Evolutionary conservation across 805 yeast species (phyloP).

Genomic region (Ogataea dorogensis): DNA sequence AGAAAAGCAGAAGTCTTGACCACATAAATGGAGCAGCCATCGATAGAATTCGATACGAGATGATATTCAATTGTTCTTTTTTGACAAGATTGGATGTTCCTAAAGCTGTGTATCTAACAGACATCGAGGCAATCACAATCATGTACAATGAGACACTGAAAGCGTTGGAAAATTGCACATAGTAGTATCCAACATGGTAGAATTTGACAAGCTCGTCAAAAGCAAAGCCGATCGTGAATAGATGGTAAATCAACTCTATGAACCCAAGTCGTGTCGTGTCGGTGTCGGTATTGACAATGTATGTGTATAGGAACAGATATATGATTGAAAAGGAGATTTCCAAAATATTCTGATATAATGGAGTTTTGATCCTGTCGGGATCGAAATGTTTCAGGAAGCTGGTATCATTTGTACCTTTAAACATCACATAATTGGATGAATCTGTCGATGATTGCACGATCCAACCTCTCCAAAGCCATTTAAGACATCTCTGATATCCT

Average conservation of each 20-base stretch:
- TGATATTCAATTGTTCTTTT: constrained; percentile 25
- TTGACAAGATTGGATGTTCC: constrained; percentile 27
- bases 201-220: constrained; percentile 68
- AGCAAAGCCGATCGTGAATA: constrained; percentile 65
- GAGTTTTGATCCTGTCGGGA: constrained; percentile 83
- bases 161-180: constrained; percentile 74
- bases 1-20: constrained; percentile 70
- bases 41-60: constrained; percentile 66
- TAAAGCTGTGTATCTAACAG: constrained; percentile 49
- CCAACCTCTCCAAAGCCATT: constrained; percentile 95
- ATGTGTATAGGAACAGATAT: constrained; percentile 60
- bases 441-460: constrained; percentile 71
- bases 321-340: constrained; percentile 67
- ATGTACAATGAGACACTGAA: constrained; percentile 71
- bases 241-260: constrained; percentile 56
- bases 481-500: constrained; percentile 82
- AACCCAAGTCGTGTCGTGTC: constrained; percentile 36
- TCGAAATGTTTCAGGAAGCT: constrained; percentile 63
- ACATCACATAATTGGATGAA: constrained; percentile 66
- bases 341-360: constrained; percentile 72
- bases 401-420: constrained; percentile 56
- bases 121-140: constrained; percentile 51
- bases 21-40: constrained; percentile 87
- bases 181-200: constrained; percentile 72
- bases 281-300: constrained; percentile 60